Percentiles rank a stretch among this genome's conserved stretches.
Conservation (phyloP, 1,284 basidiomycete species). For the Tremellales sp. region DNA sequence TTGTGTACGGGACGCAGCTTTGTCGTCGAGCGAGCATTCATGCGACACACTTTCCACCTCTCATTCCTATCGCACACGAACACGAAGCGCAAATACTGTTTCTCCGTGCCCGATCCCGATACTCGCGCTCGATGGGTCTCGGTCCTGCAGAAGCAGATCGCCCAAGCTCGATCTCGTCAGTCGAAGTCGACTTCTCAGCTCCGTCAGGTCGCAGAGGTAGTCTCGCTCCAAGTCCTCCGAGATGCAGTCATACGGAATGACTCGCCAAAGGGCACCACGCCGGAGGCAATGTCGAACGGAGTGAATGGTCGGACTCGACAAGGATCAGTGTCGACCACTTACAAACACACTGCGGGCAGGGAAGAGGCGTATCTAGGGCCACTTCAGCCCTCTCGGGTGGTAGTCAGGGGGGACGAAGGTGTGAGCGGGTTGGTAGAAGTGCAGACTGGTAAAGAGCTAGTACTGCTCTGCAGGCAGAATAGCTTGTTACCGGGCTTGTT, state of each 20-base stretch:
- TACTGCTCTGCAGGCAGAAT: conserved; percentile 47
- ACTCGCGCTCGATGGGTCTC: conserved; percentile 70
- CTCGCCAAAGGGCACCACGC: neutral
- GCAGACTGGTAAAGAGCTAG: conserved; percentile 47
- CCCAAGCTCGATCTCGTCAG: conserved; percentile 53
- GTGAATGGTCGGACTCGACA: neutral
- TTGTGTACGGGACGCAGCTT: conserved; percentile 71
- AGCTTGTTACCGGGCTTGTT: conserved; percentile 43
- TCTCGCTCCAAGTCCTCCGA: conserved; percentile 75
- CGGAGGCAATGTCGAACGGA: conserved; percentile 6
- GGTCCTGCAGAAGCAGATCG: conserved; percentile 66
- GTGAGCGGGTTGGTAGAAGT: conserved; percentile 18
- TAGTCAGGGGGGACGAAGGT: conserved; percentile 1
- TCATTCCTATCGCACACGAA: conserved; percentile 71
- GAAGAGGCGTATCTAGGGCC: conserved; percentile 24
- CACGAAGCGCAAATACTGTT: conserved; percentile 79
- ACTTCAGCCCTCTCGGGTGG: conserved; percentile 11
- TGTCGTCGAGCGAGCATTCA: conserved; percentile 81
- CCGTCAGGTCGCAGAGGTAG: conserved; percentile 61
- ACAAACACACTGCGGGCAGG: conserved; percentile 10
- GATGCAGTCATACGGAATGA: conserved; percentile 62
- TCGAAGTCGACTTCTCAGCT: conserved; percentile 8
- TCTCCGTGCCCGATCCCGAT: conserved; percentile 74
- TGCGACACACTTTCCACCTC: conserved; percentile 88
- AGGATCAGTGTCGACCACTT: conserved; percentile 28